These are phyloP conservation scores for Spizellomyces punctatus DNA, from an alignment of 192 early-diverging fungal genomes.

Conservation along the genomic window DNA sequence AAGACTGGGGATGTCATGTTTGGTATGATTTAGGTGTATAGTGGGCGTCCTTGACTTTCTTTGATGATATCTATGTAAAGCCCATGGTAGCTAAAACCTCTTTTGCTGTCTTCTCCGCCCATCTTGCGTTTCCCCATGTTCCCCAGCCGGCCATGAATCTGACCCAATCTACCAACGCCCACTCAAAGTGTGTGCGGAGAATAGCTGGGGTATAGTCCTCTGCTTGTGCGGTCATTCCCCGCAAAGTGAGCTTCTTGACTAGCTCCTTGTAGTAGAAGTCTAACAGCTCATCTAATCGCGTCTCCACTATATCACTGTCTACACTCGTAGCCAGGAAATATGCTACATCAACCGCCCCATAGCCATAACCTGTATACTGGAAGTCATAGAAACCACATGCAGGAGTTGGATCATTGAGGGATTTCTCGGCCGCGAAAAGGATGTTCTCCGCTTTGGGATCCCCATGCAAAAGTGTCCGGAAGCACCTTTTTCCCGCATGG, in stretches of 20 bases:
- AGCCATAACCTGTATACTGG: conserved; percentile 38
- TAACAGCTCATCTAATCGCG: conserved; percentile 4
- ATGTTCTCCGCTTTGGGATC: conserved; percentile 43
- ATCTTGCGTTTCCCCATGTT: conserved; percentile 36
- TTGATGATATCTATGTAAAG: too few species aligned
- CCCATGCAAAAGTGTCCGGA: conserved; percentile 37
- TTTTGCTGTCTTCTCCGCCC: conserved; percentile 13
- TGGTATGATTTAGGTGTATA: too few species aligned
- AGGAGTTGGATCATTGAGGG: background rate
- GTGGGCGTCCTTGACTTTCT: too few species aligned
- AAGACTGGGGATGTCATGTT: too few species aligned
- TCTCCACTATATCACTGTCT: background rate
- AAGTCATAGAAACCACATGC: conserved; percentile 36
- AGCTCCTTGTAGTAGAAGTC: conserved; percentile 9
- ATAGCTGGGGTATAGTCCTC: conserved; percentile 11
- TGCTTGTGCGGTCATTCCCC: background rate
- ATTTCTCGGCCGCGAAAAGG: background rate
- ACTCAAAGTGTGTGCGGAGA: conserved; percentile 22
- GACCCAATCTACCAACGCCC: conserved; percentile 37
- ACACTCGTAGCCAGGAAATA: conserved; percentile 32
- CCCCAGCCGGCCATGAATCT: conserved; percentile 46
- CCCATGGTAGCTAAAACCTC: too few species aligned
- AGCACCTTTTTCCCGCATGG: background rate
- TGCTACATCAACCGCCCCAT: conserved; percentile 33
- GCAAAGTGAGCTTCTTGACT: background rate